Evolutionary conservation across 805 yeast genomes (phyloP).

Genomic region (Kodamaea kakaduensis): DNA sequence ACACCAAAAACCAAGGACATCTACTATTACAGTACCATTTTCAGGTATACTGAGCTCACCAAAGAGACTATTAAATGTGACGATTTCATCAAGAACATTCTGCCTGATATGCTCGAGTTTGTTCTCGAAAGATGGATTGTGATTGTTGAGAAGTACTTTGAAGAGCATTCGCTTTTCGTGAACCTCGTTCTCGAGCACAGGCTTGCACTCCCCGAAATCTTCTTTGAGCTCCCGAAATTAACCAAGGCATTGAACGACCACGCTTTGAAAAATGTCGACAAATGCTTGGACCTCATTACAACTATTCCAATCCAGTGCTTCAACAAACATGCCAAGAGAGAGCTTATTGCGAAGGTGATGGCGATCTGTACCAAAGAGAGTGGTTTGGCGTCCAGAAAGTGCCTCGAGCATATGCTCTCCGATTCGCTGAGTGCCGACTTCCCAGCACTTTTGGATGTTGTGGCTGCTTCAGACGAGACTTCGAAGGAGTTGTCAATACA

Average conservation of each 20-base stretch:
- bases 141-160: conserved; percentile 35
- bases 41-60: conserved; percentile 49
- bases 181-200: conserved; percentile 20
- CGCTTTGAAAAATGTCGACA: conserved; percentile 13
- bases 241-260: conserved; percentile 24
- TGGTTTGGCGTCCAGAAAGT: background rate
- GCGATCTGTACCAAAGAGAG: background rate
- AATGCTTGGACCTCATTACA: conserved; percentile 11
- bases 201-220: conserved; percentile 27
- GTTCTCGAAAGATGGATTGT: conserved; percentile 55
- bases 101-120: conserved; percentile 4
- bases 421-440: background rate
- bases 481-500: conserved; percentile 6
- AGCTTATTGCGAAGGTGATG: background rate
- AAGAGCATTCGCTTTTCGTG: conserved; percentile 26
- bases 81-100: conserved; percentile 1
- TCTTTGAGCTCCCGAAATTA: conserved; percentile 48
- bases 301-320: conserved; percentile 50
- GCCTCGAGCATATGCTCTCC: conserved; percentile 5
- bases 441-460: conserved; percentile 1
- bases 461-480: background rate
- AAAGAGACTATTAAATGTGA: conserved; percentile 11
- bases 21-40: conserved; percentile 34
- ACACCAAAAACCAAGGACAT: conserved; percentile 4
- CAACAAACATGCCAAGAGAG: conserved; percentile 4